Evolutionary conservation across 2,329 filamentous ascomycete species (phyloP).

Genomic region (Neospermospora avenae): DNA sequence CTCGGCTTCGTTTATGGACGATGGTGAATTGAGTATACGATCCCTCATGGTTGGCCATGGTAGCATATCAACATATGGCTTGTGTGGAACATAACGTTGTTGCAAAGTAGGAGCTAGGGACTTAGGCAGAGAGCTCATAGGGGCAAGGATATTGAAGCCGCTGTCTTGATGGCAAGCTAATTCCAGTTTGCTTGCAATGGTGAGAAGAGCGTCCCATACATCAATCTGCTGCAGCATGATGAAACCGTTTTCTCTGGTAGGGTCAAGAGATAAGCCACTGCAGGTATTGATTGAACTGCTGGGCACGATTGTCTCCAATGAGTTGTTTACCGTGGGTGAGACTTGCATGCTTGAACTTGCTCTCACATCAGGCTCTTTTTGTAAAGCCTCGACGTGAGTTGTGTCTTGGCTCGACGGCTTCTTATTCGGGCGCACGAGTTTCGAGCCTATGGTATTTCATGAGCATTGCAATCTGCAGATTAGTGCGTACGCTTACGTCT

Average conservation of each 20-base stretch:
- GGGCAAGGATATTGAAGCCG: conserved; percentile 22
- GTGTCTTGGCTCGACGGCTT: not conserved
- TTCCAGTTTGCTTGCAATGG: conserved; percentile 17
- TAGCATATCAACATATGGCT: conserved; percentile 23
- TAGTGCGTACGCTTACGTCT: conserved; percentile 16
- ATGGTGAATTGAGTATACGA: conserved; percentile 18
- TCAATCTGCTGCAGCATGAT: conserved; percentile 19
- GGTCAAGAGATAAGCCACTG: conserved; percentile 7
- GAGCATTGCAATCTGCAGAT: not conserved
- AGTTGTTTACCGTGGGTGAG: not conserved
- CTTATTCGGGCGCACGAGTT: not conserved
- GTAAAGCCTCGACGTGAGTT: not conserved
- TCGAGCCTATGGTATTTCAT: not conserved
- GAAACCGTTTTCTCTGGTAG: conserved; percentile 16
- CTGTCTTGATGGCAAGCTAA: conserved; percentile 15
- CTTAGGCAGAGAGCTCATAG: conserved; percentile 13
- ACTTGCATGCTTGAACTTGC: no score
- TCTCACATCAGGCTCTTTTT: not conserved
- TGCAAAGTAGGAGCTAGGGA: conserved; percentile 21
- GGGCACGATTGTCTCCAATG: not conserved
- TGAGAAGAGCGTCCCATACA: conserved; percentile 16
- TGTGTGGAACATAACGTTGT: conserved; percentile 21
- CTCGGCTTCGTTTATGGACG: conserved; percentile 23
- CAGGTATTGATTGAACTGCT: not conserved
- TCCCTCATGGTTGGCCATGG: conserved; percentile 23